phyloP scores from a whole-genome alignment of 768 basidiomycete species.

The Tubosaeta brunneosetosa region DNA sequence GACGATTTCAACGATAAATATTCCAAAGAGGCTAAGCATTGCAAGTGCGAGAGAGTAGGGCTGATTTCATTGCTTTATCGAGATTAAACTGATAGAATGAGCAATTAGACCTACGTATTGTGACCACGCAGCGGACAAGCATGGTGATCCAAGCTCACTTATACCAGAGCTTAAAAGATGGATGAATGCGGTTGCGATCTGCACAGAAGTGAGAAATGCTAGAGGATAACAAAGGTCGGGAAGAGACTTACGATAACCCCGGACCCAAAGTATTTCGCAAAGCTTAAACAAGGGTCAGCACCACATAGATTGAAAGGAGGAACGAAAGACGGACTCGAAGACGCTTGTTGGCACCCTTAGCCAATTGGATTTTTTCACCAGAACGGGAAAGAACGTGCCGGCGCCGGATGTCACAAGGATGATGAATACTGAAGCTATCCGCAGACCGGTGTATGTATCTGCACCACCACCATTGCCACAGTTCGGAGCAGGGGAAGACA shows the following conservation, averaged over 20 bases:
- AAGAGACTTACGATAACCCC: constrained; percentile 68
- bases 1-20: constrained; percentile 81
- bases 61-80: constrained; percentile 34
- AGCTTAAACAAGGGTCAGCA: constrained; percentile 37
- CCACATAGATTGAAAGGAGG: not conserved
- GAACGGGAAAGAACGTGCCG: constrained; percentile 70
- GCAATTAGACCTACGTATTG: constrained; percentile 53
- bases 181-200: constrained; percentile 90
- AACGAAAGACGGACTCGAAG: constrained; percentile 56
- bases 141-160: constrained; percentile 63
- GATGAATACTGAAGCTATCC: constrained; percentile 72
- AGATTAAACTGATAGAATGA: not conserved
- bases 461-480: constrained; percentile 55
- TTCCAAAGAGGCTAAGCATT: constrained; percentile 72
- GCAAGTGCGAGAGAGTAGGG: constrained; percentile 81
- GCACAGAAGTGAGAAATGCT: constrained; percentile 2
- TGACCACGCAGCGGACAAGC: constrained; percentile 66
- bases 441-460: constrained; percentile 45
- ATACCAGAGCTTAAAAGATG: constrained; percentile 77
- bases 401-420: constrained; percentile 54
- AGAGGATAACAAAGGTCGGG: not conserved
- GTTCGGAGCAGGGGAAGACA: constrained; percentile 19
- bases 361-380: constrained; percentile 49
- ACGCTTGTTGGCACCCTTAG: constrained; percentile 36
- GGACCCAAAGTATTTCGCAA: constrained; percentile 88